Conservation (phyloP, 805 yeast species). For the Ogataea polymorpha region DNA sequence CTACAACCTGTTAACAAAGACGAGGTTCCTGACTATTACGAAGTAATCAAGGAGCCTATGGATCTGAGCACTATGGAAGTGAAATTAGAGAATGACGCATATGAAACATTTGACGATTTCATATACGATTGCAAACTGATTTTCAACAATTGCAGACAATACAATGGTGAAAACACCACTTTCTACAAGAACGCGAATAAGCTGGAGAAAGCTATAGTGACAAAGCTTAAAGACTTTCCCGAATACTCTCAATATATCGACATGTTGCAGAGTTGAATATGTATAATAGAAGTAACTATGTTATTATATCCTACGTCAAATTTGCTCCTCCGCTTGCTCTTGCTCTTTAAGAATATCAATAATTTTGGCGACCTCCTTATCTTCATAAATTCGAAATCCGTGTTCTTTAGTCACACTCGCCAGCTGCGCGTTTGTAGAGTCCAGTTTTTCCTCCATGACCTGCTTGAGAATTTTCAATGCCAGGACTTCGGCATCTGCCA, state of each 20-base stretch:
- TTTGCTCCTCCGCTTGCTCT: constrained; percentile 43
- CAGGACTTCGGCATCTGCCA: constrained; percentile 88
- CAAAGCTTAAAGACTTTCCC: constrained; percentile 83
- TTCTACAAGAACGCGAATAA: constrained; percentile 93
- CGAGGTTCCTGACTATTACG: constrained; percentile 95
- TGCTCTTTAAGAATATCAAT: constrained; percentile 75
- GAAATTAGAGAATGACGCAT: constrained; percentile 87
- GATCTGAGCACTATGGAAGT: constrained; percentile 94
- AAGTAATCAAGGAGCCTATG: constrained; percentile 97
- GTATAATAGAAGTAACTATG: constrained; percentile 7
- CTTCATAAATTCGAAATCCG: constrained; percentile 84
- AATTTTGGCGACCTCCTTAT: constrained; percentile 77
- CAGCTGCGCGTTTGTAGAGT: constrained; percentile 90
- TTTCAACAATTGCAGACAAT: constrained; percentile 86
- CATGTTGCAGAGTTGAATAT: constrained; percentile 27
- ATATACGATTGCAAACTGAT: constrained; percentile 83
- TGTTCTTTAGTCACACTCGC: constrained; percentile 84
- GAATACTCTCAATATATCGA: constrained; percentile 85
- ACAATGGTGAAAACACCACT: constrained; percentile 92
- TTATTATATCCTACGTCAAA: not conserved
- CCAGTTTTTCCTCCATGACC: constrained; percentile 98
- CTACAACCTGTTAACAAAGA: constrained; percentile 87
- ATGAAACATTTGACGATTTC: constrained; percentile 87
- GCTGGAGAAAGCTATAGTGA: constrained; percentile 82
- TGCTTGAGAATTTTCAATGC: constrained; percentile 88